Conservation (phyloP, 2,329 filamentous ascomycete species). For the Alternaria panax region DNA sequence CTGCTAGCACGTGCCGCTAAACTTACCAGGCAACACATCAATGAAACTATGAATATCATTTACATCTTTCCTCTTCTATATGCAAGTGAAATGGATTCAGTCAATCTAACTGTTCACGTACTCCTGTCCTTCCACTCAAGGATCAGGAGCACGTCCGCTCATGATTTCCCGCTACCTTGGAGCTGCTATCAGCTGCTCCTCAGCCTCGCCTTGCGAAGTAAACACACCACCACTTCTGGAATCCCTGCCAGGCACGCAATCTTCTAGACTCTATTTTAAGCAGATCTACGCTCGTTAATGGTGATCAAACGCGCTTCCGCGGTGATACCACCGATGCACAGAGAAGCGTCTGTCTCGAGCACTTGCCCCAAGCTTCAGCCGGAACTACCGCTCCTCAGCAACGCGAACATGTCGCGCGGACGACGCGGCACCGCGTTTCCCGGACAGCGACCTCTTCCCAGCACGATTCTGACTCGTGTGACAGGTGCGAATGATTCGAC, state of each 20-base stretch:
- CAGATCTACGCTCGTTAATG: neutral
- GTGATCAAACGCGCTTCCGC: conserved; percentile 3
- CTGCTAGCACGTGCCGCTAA: conserved; percentile 35
- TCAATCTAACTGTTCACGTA: neutral
- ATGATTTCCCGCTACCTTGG: neutral
- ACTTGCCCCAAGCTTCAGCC: conserved; percentile 7
- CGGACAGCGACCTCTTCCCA: neutral
- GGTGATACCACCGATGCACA: neutral
- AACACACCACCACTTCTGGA: neutral
- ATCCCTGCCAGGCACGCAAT: neutral
- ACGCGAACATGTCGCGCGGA: conserved; percentile 16
- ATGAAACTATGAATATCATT: conserved; percentile 28
- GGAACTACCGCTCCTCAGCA: conserved; percentile 9
- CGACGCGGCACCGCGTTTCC: neutral
- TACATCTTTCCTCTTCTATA: neutral
- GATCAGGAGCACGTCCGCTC: neutral
- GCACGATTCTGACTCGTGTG: neutral
- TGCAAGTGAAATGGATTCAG: neutral
- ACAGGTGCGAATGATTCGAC: neutral
- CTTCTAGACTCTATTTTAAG: neutral
- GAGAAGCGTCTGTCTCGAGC: neutral
- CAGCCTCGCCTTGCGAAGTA: neutral
- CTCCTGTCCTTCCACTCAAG: neutral
- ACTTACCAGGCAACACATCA: conserved; percentile 32
- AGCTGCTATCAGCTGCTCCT: neutral